Percentiles rank a stretch among this genome's conserved stretches.
Evolutionary conservation across 1,139 yeast genomes (phyloP).

Genomic region (Saccharomyces pastorianus): DNA sequence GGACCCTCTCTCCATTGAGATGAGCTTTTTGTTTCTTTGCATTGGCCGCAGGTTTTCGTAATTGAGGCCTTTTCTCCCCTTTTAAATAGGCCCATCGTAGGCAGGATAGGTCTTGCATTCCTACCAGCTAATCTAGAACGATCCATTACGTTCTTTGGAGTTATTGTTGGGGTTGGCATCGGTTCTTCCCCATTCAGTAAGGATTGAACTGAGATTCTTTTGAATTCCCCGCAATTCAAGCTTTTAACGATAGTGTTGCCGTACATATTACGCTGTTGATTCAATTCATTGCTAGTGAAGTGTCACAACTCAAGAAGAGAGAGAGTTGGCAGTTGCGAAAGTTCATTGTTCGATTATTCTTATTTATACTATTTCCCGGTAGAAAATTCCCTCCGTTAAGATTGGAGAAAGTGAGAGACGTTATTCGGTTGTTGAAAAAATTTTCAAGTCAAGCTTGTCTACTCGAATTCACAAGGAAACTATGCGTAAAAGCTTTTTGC

Average conservation of each 20-base stretch:
- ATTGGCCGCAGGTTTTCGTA: background rate
- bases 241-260: background rate
- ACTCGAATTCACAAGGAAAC: background rate
- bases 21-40: background rate
- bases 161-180: background rate
- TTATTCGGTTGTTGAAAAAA: no score
- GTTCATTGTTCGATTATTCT: no score
- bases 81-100: background rate
- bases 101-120: background rate
- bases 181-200: background rate
- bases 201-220: background rate
- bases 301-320: no score
- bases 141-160: background rate
- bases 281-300: background rate
- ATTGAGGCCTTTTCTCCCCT: background rate
- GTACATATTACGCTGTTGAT: background rate
- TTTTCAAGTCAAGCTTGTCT: background rate
- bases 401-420: no score
- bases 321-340: no score
- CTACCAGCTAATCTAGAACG: background rate
- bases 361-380: no score
- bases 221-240: background rate
- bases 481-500: background rate
- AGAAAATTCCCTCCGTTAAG: no score
- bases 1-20: constrained; percentile 95